These are phyloP conservation scores for Fusarium xyrophilum DNA, from an alignment of 2,329 filamentous ascomycete genomes.

Conservation along the genomic window DNA sequence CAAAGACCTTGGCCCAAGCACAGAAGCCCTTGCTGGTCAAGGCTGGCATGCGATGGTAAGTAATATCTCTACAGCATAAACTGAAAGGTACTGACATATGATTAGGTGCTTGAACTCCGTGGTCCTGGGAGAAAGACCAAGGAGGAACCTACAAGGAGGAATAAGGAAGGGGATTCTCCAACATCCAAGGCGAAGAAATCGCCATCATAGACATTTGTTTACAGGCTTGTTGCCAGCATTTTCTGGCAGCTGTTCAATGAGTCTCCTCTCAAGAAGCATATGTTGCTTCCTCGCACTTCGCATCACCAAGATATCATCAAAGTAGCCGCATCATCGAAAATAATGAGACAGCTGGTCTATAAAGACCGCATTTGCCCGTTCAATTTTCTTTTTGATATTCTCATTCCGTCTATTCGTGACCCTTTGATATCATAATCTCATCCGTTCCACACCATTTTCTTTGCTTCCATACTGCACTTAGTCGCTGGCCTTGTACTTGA, in stretches of 20 bases:
- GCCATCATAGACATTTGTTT: not conserved
- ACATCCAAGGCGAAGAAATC: conserved; percentile 11
- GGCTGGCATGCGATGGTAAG: conserved; percentile 84
- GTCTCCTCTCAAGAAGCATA: conserved; percentile 5
- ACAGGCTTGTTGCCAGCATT: not conserved
- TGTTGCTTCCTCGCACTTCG: conserved; percentile 10
- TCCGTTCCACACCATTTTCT: not conserved
- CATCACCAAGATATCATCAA: conserved; percentile 14
- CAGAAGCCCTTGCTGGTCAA: conserved; percentile 76
- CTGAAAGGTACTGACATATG: not conserved
- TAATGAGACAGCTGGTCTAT: conserved; percentile 36
- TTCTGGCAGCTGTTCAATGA: not conserved
- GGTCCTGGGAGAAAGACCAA: conserved; percentile 39
- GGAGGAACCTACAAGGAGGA: conserved; percentile 33
- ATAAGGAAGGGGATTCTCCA: conserved; percentile 25
- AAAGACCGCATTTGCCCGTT: conserved; percentile 13
- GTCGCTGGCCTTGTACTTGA: conserved; percentile 68
- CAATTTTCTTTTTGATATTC: not conserved
- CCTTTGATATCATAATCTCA: conserved; percentile 18
- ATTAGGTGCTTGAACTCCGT: conserved; percentile 36
- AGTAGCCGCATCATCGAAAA: conserved; percentile 18
- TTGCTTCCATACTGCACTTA: conserved; percentile 37
- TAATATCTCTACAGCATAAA: not conserved
- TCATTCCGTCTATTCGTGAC: conserved; percentile 6
- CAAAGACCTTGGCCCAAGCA: conserved; percentile 70